Evolutionary conservation across 2,329 filamentous ascomycete genomes (phyloP), one percentile per base, ranked within the genome.

Genomic region (Didymella glomerata): DNA sequence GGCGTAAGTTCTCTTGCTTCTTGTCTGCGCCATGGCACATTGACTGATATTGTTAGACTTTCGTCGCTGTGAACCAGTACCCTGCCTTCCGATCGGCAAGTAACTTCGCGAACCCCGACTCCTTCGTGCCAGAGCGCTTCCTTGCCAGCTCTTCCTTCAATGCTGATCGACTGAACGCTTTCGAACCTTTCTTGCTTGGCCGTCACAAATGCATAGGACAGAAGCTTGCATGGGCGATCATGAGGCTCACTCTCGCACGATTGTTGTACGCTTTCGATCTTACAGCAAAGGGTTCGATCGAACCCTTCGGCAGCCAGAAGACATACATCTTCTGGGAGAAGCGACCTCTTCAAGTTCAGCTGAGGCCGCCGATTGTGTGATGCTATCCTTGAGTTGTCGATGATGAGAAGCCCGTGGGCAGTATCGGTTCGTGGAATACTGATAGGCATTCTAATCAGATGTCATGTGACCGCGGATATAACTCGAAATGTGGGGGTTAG

Each of bases 241-340:
- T 75, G 69, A 60, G 69, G 8, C 47, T 81, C 2, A 75, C 78
- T 5, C 60, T 81, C 28, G 71, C 78, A 4, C 77, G 76, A 49
- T 63, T 44, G 48, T 52, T 18, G 14, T 34, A 34, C 14, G 13
- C 32, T 9, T 34, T 34, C 14, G 14, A 34, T 16, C 5, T 34
- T 4, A n/a, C 5, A 14, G 14, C 32, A 16, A 7, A 13, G 4
- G 14, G 16, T 2, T 4, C 13, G 3, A 9, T 34, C 4, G 4
- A 16, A 34, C 13, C 16, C 7, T 34, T 34, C 14, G 32, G 32
- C 4, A n/a, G 4, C 4, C 32, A 34, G 14, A 34, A 34, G 49
- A 1, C 50, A 52, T 38, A 38, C n/a, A 38, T 34, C 7, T 34
- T 34, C 14, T 34, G 32, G 32, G 32, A 34, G 14, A 34, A 34